Conservation (phyloP, 495 filamentous ascomycete genomes). For the Durotheca rogersii region DNA sequence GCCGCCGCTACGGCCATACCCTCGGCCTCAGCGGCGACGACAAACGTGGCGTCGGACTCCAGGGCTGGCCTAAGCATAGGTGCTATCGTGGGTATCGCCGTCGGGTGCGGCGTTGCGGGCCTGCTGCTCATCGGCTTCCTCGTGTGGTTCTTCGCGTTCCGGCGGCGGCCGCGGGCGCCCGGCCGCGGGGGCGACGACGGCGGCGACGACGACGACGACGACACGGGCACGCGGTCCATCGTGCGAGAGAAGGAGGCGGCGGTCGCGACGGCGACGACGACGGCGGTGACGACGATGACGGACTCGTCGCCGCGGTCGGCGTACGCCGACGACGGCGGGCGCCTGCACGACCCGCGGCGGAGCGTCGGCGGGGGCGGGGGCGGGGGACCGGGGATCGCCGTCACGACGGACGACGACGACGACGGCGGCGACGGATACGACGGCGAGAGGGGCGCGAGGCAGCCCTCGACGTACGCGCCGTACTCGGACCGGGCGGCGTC, state of each 20-base stretch:
- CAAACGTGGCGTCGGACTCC: too few species aligned
- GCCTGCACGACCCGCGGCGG: slow-evolving; percentile 6
- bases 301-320: slow-evolving; percentile 40
- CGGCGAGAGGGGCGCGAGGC: too few species aligned
- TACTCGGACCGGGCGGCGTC: slow-evolving; percentile 40
- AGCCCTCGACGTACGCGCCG: slow-evolving; percentile 37
- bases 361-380: too few species aligned
- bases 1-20: slow-evolving; percentile 5
- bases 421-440: too few species aligned
- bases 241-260: slow-evolving; percentile 46
- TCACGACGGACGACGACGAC: too few species aligned
- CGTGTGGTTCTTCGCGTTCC: slow-evolving; percentile 39
- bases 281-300: slow-evolving; percentile 29
- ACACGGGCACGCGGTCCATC: slow-evolving; percentile 28
- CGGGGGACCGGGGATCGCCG: too few species aligned
- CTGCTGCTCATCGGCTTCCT: slow-evolving; percentile 36
- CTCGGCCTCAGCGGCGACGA: background rate
- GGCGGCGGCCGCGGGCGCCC: too few species aligned
- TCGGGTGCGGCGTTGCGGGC: slow-evolving; percentile 38
- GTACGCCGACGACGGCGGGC: slow-evolving; percentile 41
- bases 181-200: slow-evolving; percentile 7
- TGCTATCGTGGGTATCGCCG: slow-evolving; percentile 47
- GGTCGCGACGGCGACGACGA: slow-evolving; percentile 38
- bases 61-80: slow-evolving; percentile 35
- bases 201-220: slow-evolving; percentile 24